Evolutionary conservation across 23 red algal species (phyloP), one percentile per base, ranked within the genome.

Genomic region (Gracilariopsis chorda): DNA sequence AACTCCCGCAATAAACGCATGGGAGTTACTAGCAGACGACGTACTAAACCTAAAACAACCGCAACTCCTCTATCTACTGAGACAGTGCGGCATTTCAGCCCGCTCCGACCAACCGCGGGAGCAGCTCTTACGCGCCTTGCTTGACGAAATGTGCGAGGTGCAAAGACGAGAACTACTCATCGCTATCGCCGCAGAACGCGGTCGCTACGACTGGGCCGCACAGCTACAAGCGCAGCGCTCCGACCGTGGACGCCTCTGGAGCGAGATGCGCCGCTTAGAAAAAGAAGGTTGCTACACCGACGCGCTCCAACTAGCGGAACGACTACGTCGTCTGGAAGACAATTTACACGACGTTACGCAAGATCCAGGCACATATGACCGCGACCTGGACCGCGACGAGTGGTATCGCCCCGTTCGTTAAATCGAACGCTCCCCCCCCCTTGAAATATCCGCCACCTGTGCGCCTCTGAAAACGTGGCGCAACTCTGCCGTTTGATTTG

Each of bases 341-440:
- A 47, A 39, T 11, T 33, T 17, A 12, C 56, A 61, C 24, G 80
- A 85, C 57, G 80, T 85, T 14, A 85, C 51, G n/a, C 35, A 45
- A 21, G 80, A 85, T 21, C 80, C 80, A 40, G 80, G 80, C 56
- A 69, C 14, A 8, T 85, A 85, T n/a, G 80, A 85, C 62, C 9
- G 9, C 21, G 27, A 13, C 9, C 43, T 85, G 19, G 80, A 85
- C 59, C 80, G 62, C 42, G 80, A 85, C 35, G 58, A 85, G 36
- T 85, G 80, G 80, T 85, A 85, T 48, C 58, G 59, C 0, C 80
- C 80, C 24, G 33, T 19, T 9, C 24, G 80, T 29, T 85, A n/a
- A n/a, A n/a, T n/a, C n/a, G n/a, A n/a, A n/a, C n/a, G n/a, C n/a
- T n/a, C n/a, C n/a, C n/a, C n/a, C n/a, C n/a, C n/a, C n/a, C n/a